Evolutionary conservation across 2,329 filamentous ascomycete genomes (phyloP).

Genomic region (Aspergillus aculeatus): DNA sequence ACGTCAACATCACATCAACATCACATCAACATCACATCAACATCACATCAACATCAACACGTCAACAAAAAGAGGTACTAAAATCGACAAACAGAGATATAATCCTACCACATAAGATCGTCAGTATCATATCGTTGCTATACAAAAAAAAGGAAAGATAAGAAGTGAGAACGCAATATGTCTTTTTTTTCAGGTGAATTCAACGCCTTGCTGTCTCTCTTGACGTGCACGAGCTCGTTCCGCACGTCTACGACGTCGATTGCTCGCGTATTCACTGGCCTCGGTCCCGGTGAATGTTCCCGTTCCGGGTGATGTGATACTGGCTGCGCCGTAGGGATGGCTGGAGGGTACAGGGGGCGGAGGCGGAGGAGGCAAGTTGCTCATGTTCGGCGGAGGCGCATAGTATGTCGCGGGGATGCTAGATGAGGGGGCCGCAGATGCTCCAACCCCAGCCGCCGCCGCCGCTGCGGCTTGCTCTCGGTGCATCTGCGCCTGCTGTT

Average conservation of each 20-base stretch:
- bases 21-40: background rate
- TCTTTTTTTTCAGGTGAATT: constrained; percentile 44
- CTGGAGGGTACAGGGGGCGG: constrained; percentile 42
- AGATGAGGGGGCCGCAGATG: constrained; percentile 25
- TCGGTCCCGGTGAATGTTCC: constrained; percentile 50
- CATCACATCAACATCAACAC: no score
- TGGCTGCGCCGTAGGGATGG: constrained; percentile 42
- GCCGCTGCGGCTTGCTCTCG: constrained; percentile 36
- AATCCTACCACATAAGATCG: constrained; percentile 6
- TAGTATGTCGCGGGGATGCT: constrained; percentile 26
- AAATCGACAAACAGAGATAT: background rate
- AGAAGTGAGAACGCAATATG: background rate
- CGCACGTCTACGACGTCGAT: constrained; percentile 53
- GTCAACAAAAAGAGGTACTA: background rate
- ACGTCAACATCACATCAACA: background rate
- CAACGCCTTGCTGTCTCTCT: constrained; percentile 49
- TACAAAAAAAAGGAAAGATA: constrained; percentile 5
- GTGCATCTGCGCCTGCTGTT: constrained; percentile 45
- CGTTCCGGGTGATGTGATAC: constrained; percentile 43
- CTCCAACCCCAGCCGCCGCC: constrained; percentile 23
- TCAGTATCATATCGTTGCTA: constrained; percentile 6
- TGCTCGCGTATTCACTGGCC: constrained; percentile 54
- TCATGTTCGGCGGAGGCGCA: constrained; percentile 26
- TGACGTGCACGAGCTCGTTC: constrained; percentile 50
- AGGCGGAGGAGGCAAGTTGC: constrained; percentile 25